Base-by-base conservation (phyloP, 768 basidiomycete genomes). In the Termitomyces eurrhizus region DNA sequence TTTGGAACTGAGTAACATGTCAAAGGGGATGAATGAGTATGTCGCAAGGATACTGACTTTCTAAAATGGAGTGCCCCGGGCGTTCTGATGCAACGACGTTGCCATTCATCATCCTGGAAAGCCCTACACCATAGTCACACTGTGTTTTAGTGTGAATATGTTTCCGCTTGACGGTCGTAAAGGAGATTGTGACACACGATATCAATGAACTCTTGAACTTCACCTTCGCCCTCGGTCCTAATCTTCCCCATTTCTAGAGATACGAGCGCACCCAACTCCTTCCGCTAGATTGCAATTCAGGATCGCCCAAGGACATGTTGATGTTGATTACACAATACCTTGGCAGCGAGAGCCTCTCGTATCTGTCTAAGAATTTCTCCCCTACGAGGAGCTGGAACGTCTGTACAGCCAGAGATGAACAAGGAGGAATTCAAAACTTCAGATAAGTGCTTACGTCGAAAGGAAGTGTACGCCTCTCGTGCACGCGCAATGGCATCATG, bases 101-200 rank as follows among this genome's bases (percentile, higher is more conserved):
- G 37, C 95, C 95, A 63, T 93, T 93, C 91, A 96, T 95, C 86
- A 93, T 94, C 65, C 94, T 83, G 16, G 93, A 95, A 45, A 97
- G 77, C 14, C 95, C 95, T 21, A 93, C 86, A n/a, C 85, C 95
- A 73, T 94, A 96, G 73, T 97, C 95, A 65, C 93, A 95, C 94
- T 95, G 57, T 51, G 50, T 24, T 62, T 36, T 39, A 35, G 63
- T 65, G 42, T 65, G n/a, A 36, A 52, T 46, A 42, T 41, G 29
- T 41, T 37, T 41, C 55, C 26, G 11, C 29, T 37, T 49, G 45
- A 48, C 56, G 54, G 24, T 58, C 48, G 61, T 45, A n/a, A 48
- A 56, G 37, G n/a, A 57, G 33, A 60, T 55, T 26, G 14, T 56
- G 53, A 78, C 90, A 69, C 71, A 97, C 93, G 64, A 96, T 93